phyloP scores from a whole-genome alignment of 2,329 filamentous ascomycete species.

The Paramyrothecium sp. region DNA sequence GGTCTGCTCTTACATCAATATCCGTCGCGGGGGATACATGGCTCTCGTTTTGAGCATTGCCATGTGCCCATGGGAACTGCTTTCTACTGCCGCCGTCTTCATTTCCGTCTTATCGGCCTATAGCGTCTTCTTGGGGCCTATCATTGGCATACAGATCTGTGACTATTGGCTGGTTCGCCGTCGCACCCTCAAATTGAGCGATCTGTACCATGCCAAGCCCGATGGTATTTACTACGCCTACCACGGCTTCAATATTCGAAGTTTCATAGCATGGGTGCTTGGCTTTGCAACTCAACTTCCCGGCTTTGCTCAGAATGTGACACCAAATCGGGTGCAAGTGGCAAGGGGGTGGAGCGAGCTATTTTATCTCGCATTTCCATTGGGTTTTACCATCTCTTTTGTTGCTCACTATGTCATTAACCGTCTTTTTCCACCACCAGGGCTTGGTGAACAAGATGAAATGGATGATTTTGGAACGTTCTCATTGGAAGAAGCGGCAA shows the following conservation, averaged over 20 bases:
- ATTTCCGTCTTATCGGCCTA: constrained; percentile 23
- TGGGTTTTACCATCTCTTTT: constrained; percentile 4
- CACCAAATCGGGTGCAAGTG: background rate
- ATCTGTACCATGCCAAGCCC: constrained; percentile 24
- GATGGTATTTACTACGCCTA: constrained; percentile 2
- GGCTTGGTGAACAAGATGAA: constrained; percentile 2
- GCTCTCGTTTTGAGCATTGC: constrained; percentile 18
- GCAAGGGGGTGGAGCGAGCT: background rate
- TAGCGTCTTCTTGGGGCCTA: constrained; percentile 24
- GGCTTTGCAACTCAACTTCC: constrained; percentile 3
- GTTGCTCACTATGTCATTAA: constrained; percentile 2
- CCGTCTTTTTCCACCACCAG: constrained; percentile 1
- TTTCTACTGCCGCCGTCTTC: constrained; percentile 23
- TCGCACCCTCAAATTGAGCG: constrained; percentile 31
- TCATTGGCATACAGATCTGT: constrained; percentile 25
- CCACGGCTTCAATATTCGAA: constrained; percentile 2
- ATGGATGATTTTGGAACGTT: constrained; percentile 2
- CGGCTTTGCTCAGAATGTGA: background rate
- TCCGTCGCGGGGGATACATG: constrained; percentile 22
- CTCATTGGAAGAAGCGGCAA: background rate
- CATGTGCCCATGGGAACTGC: constrained; percentile 27
- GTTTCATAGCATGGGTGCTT: constrained; percentile 2
- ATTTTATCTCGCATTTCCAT: background rate
- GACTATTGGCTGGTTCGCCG: constrained; percentile 29
- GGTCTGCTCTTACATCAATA: constrained; percentile 23